Percentiles rank a stretch among this genome's conserved stretches.
phyloP scores from a whole-genome alignment of 2,329 filamentous ascomycete genomes.

The Diaporthe vexans region DNA sequence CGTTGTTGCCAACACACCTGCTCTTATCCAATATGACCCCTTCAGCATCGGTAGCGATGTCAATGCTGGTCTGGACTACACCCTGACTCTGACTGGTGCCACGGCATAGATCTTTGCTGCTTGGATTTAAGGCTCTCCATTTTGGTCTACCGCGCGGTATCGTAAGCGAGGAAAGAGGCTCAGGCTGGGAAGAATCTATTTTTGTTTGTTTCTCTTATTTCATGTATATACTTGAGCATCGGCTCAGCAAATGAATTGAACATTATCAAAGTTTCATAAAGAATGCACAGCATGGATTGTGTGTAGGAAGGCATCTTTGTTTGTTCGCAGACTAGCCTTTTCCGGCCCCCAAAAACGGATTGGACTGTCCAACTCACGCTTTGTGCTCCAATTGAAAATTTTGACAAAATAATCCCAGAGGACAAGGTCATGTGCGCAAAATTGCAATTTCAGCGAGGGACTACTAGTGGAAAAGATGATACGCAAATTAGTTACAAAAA shows the following conservation, averaged over 20 bases:
- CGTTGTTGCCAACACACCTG: conserved; percentile 16
- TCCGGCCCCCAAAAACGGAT: background rate
- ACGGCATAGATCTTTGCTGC: background rate
- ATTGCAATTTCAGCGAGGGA: fast-evolving
- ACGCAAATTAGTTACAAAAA: background rate
- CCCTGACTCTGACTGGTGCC: conserved; percentile 9
- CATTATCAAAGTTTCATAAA: background rate
- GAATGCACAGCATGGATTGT: background rate
- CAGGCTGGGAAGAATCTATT: no score
- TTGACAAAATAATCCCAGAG: background rate
- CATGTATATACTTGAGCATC: background rate
- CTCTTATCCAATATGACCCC: conserved; percentile 15
- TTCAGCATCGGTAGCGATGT: conserved; percentile 20
- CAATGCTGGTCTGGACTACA: conserved; percentile 14
- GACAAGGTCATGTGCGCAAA: no score
- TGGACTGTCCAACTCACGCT: no score
- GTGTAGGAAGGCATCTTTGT: background rate
- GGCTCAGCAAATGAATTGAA: background rate
- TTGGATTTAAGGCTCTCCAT: no score
- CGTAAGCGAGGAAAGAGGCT: no score
- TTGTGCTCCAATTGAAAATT: background rate
- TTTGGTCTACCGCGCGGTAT: fast-evolving
- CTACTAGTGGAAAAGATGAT: background rate
- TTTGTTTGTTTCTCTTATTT: background rate
- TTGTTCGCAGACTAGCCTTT: background rate